These are phyloP conservation scores for Vigna angularis DNA, from an alignment of 306 rosid genomes.

Conservation along the genomic window DNA sequence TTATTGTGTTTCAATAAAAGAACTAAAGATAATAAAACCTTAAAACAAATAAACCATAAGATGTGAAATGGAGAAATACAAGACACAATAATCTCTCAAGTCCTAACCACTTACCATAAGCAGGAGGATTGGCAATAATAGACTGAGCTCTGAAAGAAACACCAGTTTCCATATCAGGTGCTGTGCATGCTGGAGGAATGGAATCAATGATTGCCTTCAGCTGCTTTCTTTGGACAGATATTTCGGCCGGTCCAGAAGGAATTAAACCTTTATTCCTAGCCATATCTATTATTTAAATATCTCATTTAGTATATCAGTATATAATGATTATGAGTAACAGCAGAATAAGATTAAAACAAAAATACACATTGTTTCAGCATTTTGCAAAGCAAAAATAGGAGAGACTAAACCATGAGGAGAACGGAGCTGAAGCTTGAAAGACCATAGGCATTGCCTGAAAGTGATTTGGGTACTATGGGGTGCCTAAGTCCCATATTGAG, in stretches of 20 bases:
- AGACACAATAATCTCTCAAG: slow-evolving; percentile 27
- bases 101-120: slow-evolving; percentile 72
- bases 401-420: not conserved
- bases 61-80: slow-evolving; percentile 49
- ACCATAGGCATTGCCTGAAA: slow-evolving; percentile 15
- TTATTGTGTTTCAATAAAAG: slow-evolving; percentile 12
- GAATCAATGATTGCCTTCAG: slow-evolving; percentile 83
- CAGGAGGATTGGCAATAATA: slow-evolving; percentile 97
- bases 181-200: slow-evolving; percentile 97
- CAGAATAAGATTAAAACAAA: slow-evolving; percentile 32
- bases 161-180: slow-evolving; percentile 86
- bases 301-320: slow-evolving; percentile 39
- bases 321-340: slow-evolving; percentile 9
- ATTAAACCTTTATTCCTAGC: slow-evolving; percentile 95
- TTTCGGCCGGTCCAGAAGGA: slow-evolving; percentile 87
- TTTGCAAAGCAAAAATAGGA: slow-evolving; percentile 2
- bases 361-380: not conserved
- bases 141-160: slow-evolving; percentile 88
- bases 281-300: slow-evolving; percentile 67
- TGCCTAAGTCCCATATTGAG: no score
- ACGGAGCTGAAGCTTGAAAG: not conserved
- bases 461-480: no score
- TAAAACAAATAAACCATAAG: slow-evolving; percentile 21
- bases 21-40: slow-evolving; percentile 24
- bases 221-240: slow-evolving; percentile 84